phyloP scores from a whole-genome alignment of 1,139 yeast species.

The Taiozyma sp. region DNA sequence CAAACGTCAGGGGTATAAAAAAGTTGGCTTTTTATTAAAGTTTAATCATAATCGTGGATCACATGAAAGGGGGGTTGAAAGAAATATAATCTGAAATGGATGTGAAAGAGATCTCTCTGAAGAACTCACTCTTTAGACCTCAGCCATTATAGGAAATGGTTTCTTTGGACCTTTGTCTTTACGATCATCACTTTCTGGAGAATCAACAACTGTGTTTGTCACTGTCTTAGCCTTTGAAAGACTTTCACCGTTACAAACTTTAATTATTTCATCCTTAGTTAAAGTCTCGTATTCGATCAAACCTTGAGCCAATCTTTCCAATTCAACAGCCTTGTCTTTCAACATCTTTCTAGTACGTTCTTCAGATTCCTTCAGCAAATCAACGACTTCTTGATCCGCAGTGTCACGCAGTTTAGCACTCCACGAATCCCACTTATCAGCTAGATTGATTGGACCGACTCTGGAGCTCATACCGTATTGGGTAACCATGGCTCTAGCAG shows the following conservation, averaged over 20 bases:
- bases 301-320: constrained; percentile 88
- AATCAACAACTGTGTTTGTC: constrained; percentile 75
- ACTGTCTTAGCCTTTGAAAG: constrained; percentile 62
- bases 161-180: constrained; percentile 21
- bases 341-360: constrained; percentile 71
- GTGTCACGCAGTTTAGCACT: constrained; percentile 80
- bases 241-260: constrained; percentile 73
- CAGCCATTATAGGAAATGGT: constrained; percentile 24
- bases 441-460: constrained; percentile 86
- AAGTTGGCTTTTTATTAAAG: background rate
- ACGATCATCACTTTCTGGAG: constrained; percentile 35
- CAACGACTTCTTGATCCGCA: constrained; percentile 91
- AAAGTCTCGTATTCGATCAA: constrained; percentile 93
- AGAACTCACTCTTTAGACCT: constrained; percentile 12
- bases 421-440: constrained; percentile 94
- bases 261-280: constrained; percentile 86
- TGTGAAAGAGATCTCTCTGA: background rate
- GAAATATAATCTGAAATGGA: background rate
- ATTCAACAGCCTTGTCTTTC: constrained; percentile 57
- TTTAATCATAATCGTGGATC: background rate
- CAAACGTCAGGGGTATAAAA: background rate
- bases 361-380: constrained; percentile 69
- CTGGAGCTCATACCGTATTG: constrained; percentile 94
- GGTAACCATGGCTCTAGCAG: constrained; percentile 96
- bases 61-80: background rate